Evolutionary conservation across 202 grass and related monocot genomes (phyloP), one percentile per base, ranked within the genome.

Genomic region (Panicum virgatum): DNA sequence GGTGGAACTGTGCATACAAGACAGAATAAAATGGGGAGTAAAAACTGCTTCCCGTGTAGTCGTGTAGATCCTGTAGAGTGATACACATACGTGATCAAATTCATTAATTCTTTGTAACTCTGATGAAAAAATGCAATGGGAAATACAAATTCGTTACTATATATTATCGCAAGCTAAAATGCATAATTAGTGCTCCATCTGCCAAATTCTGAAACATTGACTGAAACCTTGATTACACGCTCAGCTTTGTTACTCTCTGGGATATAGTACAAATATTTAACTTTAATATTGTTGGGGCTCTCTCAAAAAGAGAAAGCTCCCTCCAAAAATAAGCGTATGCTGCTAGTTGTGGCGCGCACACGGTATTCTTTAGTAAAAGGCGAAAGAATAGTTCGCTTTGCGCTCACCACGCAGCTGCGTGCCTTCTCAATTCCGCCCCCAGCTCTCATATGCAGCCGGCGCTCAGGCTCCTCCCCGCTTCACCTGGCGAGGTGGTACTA

Each of bases 361-460:
- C 89, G n/a, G n/a, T n/a, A n/a, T n/a, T n/a, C 89, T 97, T 97
- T 91, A 94, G 89, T 94, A 90, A 94, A 97, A 97, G 85, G 94
- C 85, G 87, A 92, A 91, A 97, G 89, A 97, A 94, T 97, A 97
- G 91, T 92, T 94, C 87, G 87, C 87, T 94, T 16, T 94, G 89
- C 83, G 87, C 79, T 38, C 91, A 80, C 87, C 89, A 93, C 91
- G 76, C 94, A 93, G 86, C 91, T 89, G 83, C 86, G 78, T 89
- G 84, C 0, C 0, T 45, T 1, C 0, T 0, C 1, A 4, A 0
- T 1, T 0, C 0, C 2, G 26, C 42, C 10, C 5, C 15, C 26
- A 7, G 0, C 7, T 1, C 0, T 2, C 0, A 62, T 61, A 76
- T 84, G 45, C 63, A 77, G 18, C 9, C 27, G 3, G 6, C 6